Evolutionary conservation across 2,329 filamentous ascomycete genomes (phyloP).

Genomic region (Blastomyces parvus): DNA sequence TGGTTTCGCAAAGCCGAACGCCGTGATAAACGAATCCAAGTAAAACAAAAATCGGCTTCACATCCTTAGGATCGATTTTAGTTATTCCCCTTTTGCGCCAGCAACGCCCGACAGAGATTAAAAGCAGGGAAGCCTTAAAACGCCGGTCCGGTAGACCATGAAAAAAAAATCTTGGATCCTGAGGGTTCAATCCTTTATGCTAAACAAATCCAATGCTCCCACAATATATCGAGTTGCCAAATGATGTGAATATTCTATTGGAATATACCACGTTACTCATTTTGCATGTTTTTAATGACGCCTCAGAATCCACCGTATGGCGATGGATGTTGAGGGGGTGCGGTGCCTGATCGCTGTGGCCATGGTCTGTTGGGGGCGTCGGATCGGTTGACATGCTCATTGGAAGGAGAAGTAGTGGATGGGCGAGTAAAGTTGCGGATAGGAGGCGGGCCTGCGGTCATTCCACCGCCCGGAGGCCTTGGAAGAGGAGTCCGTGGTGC

Average conservation of each 20-base stretch:
- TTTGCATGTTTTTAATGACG: background rate
- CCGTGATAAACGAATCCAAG: background rate
- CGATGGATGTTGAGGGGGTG: constrained; percentile 14
- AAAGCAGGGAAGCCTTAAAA: background rate
- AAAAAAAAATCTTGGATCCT: background rate
- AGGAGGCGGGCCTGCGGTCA: constrained; percentile 12
- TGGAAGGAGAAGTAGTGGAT: constrained; percentile 18
- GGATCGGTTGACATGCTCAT: constrained; percentile 19
- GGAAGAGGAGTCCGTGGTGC: constrained; percentile 10
- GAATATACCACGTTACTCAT: background rate
- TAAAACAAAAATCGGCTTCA: background rate
- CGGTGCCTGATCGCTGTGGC: constrained; percentile 18
- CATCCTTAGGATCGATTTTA: background rate
- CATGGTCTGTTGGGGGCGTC: constrained; percentile 11
- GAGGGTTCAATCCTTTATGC: background rate
- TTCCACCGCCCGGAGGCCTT: constrained; percentile 2
- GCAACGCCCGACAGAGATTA: background rate
- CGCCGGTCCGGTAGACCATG: background rate
- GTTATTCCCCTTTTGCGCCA: background rate
- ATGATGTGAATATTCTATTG: background rate
- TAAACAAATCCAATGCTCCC: background rate
- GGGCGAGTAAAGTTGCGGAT: constrained; percentile 18
- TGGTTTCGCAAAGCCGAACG: background rate
- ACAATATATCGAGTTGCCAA: background rate
- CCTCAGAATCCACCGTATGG: background rate